Conservation (phyloP, 495 filamentous ascomycete genomes). For the Xylaria scruposa region DNA sequence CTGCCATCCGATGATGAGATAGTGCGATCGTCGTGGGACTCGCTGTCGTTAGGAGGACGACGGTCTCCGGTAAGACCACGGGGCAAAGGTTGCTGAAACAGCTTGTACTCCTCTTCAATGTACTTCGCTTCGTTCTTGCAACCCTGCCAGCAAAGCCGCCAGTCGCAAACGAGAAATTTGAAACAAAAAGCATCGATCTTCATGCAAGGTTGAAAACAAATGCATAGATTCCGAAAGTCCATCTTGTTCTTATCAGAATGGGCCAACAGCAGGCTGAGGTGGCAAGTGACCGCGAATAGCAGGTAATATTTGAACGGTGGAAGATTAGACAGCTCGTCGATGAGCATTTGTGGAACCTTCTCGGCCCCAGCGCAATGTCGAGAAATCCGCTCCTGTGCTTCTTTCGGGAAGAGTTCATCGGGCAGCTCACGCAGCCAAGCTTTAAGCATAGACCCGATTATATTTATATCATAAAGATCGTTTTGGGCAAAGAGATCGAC, state of each 20-base stretch:
- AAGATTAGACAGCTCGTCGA: constrained; percentile 87
- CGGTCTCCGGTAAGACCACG: constrained; percentile 35
- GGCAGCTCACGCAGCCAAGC: constrained; percentile 93
- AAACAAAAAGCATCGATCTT: constrained; percentile 91
- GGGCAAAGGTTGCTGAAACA: constrained; percentile 61
- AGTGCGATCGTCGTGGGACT: constrained; percentile 61
- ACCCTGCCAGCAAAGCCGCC: constrained; percentile 93
- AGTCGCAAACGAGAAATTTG: constrained; percentile 88
- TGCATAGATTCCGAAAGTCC: constrained; percentile 89
- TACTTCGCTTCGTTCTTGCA: constrained; percentile 88
- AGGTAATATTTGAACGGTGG: constrained; percentile 96
- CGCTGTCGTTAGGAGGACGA: constrained; percentile 29
- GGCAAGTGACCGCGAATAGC: constrained; percentile 93
- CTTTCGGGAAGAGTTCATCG: constrained; percentile 86
- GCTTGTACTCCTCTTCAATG: constrained; percentile 73
- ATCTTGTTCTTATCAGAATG: constrained; percentile 92
- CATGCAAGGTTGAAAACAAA: constrained; percentile 94
- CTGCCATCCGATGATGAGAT: constrained; percentile 72
- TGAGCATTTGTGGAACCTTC: constrained; percentile 77
- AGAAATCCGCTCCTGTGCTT: constrained; percentile 74
- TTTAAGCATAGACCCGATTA: constrained; percentile 90
- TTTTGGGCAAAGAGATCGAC: constrained; percentile 83
- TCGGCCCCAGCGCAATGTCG: constrained; percentile 76
- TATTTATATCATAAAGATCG: constrained; percentile 92
- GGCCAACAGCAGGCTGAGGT: constrained; percentile 83